phyloP scores from a whole-genome alignment of 2,329 filamentous ascomycete genomes.

The Fusarium denticulatum region DNA sequence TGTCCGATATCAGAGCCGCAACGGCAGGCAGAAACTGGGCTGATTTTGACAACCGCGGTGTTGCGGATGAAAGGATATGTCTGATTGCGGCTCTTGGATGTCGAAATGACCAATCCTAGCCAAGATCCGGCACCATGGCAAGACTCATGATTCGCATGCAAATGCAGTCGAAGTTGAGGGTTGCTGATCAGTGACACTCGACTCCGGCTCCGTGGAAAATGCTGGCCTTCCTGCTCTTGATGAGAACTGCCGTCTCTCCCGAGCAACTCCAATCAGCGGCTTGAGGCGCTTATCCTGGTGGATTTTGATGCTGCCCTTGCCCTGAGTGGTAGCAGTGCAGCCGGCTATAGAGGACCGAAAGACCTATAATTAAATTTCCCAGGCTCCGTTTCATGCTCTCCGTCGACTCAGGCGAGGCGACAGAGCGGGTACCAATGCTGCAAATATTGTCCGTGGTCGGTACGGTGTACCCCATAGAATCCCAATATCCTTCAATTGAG shows the following conservation, averaged over 20 bases:
- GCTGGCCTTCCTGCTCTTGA: slow-evolving; percentile 11
- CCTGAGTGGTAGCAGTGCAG: slow-evolving; percentile 3
- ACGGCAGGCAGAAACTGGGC: background rate
- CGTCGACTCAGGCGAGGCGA: slow-evolving; percentile 31
- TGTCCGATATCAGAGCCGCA: slow-evolving; percentile 13
- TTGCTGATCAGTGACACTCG: background rate
- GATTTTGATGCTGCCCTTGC: slow-evolving; percentile 26
- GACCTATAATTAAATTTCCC: slow-evolving; percentile 40
- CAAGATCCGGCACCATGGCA: slow-evolving; percentile 1
- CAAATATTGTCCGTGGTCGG: slow-evolving; percentile 2
- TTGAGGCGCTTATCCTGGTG: slow-evolving; percentile 28
- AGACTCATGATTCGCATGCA: background rate
- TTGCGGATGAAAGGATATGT: slow-evolving; percentile 27
- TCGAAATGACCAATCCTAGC: slow-evolving; percentile 13
- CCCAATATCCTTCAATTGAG: background rate
- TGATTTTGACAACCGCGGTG: slow-evolving; percentile 6
- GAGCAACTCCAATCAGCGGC: slow-evolving; percentile 20
- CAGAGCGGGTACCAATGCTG: slow-evolving; percentile 26
- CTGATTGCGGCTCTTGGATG: slow-evolving; percentile 14
- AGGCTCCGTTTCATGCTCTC: slow-evolving; percentile 31
- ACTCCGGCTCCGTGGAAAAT: slow-evolving; percentile 5
- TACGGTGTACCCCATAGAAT: background rate
- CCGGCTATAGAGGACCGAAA: background rate
- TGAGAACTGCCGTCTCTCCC: slow-evolving; percentile 33
- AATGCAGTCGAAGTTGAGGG: background rate